Evolutionary conservation across 805 yeast species (phyloP), one percentile per base, ranked within the genome.

Genomic region (Starmerella bombi): DNA sequence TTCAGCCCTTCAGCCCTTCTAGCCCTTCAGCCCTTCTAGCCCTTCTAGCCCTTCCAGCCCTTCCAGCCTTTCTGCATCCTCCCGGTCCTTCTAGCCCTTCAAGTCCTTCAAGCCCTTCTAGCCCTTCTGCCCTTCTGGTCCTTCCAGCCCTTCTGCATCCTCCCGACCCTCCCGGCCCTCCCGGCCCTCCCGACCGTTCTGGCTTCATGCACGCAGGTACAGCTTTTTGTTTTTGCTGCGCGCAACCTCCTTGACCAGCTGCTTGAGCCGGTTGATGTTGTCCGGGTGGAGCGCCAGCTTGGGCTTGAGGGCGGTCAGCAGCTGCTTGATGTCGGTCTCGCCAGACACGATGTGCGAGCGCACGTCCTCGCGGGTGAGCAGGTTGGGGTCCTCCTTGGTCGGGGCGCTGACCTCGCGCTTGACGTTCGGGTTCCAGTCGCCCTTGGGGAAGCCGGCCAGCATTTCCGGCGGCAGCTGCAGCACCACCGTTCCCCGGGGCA

Each of bases 401-500:
- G 43, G 32, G 22, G 22, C 23, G 17, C 23, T 19, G 18, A 21
- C 25, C 36, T 27, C 47, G 36, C 49, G 43, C 46, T 65, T 66
- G 9, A 65, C 65, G 25, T 58, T 56, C 18, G 94, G 88, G 59
- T 78, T 78, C 95, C 95, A 86, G 40, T 75, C 81, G 21, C 94
- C 94, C 16, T 58, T 62, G 2, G 91, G 91, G 62, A 85, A 84
- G 28, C 70, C 70, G 15, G 62, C 57, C 44, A 86, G 65, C 14
- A 80, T 65, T 29, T 67, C 65, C 12, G 71, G 66, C 5, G 80
- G 74, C 1, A 85, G 80, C 51, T 70, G 79, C 33, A 86, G 60
- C 12, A 74, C 71, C 34, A 80, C 72, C 46, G 71, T 53, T 32
- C 81, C 80, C 42, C 64, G 59, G 17, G 70, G 68, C 23, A 60